A percentile compares a stretch with the other conserved stretches of the same genome.
Evolutionary conservation across 2,329 filamentous ascomycete species (phyloP).

Genomic region (Fusarium nanum): DNA sequence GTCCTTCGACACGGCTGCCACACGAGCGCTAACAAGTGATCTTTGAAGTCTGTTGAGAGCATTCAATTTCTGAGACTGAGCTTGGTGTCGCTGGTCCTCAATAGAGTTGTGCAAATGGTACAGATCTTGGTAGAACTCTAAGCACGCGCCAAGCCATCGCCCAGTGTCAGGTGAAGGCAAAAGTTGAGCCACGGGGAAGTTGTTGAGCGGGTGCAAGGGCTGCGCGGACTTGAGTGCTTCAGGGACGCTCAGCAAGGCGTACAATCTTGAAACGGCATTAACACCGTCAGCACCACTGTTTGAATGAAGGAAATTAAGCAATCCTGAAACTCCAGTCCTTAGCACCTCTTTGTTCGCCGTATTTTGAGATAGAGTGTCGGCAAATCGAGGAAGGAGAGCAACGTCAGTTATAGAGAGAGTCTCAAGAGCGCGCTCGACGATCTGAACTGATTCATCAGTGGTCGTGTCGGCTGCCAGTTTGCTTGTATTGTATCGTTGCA

Average conservation of each 20-base stretch:
- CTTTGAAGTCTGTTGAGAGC: constrained; percentile 70
- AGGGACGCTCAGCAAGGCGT: constrained; percentile 48
- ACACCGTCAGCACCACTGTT: constrained; percentile 46
- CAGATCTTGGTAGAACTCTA: constrained; percentile 63
- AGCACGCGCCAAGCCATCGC: constrained; percentile 64
- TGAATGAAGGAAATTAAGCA: constrained; percentile 51
- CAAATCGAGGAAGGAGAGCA: constrained; percentile 52
- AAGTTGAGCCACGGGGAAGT: constrained; percentile 63
- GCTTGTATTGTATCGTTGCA: constrained; percentile 60
- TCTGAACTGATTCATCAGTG: constrained; percentile 39
- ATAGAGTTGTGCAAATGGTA: constrained; percentile 57
- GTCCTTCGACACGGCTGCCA: constrained; percentile 69
- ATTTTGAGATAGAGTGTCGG: constrained; percentile 39
- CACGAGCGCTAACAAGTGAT: constrained; percentile 65
- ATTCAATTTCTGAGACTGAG: constrained; percentile 62
- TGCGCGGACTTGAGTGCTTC: constrained; percentile 47
- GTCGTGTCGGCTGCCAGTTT: constrained; percentile 48
- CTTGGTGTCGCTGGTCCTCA: constrained; percentile 55
- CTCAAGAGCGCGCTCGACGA: constrained; percentile 56
- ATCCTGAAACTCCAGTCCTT: constrained; percentile 35
- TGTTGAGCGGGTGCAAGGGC: constrained; percentile 70
- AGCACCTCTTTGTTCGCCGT: constrained; percentile 10
- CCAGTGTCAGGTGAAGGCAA: constrained; percentile 52
- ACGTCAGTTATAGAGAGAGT: constrained; percentile 62
- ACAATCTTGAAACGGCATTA: constrained; percentile 52